Conservation (phyloP, 106 monocot species). For the Platanthera zijinensis region DNA sequence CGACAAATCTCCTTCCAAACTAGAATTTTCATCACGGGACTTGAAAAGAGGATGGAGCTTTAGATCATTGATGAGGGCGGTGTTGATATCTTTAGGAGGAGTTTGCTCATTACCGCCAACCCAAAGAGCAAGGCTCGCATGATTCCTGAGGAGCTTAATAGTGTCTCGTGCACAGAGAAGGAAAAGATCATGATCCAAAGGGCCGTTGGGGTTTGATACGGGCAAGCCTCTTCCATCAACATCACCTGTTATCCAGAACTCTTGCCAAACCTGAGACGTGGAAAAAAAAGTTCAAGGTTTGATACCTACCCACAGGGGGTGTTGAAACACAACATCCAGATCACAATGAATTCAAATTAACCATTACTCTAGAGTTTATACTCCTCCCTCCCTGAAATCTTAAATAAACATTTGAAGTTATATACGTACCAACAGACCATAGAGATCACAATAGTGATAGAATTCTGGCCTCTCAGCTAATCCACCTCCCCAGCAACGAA, state of each 20-base stretch:
- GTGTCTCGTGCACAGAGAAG: slow-evolving; percentile 88
- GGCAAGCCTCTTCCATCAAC: slow-evolving; percentile 83
- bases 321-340: not conserved
- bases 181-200: slow-evolving; percentile 91
- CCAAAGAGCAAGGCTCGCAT: slow-evolving; percentile 94
- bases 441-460: slow-evolving; percentile 89
- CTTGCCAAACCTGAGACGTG: slow-evolving; percentile 84
- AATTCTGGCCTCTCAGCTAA: slow-evolving; percentile 96
- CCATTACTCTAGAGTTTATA: not conserved
- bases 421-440: slow-evolving; percentile 80
- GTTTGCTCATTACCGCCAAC: slow-evolving; percentile 96
- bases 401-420: not conserved
- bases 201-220: slow-evolving; percentile 89
- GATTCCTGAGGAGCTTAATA: slow-evolving; percentile 81
- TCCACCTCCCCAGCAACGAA: slow-evolving; percentile 99
- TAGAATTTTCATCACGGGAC: not conserved
- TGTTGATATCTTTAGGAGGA: slow-evolving; percentile 81
- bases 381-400: not conserved
- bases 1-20: slow-evolving; percentile 9
- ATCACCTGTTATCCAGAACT: slow-evolving; percentile 98
- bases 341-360: not conserved
- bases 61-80: slow-evolving; percentile 51
- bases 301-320: too few species aligned
- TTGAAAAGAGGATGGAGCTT: slow-evolving; percentile 72
- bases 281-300: not conserved